Percentiles rank a stretch among this genome's conserved stretches.
These are phyloP conservation scores for Neoboletus magnificus DNA, from an alignment of 768 basidiomycete genomes.

Conservation along the genomic window DNA sequence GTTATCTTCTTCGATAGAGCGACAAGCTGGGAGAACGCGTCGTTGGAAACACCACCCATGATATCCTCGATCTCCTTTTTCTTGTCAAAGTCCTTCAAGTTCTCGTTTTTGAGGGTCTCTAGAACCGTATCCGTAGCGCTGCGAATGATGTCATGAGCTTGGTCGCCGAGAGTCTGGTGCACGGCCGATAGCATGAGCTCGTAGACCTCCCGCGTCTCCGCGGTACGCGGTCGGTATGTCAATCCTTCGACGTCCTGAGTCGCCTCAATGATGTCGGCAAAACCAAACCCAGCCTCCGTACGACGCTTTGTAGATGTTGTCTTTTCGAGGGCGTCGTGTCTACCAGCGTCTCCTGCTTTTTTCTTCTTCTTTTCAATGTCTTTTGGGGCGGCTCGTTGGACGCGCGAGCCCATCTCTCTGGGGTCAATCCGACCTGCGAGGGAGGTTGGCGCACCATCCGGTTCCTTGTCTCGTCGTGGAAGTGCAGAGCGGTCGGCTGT, in stretches of 20 bases:
- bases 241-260: slow-evolving; percentile 93
- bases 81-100: slow-evolving; percentile 94
- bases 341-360: slow-evolving; percentile 55
- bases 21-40: slow-evolving; percentile 79
- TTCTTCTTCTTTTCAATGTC: slow-evolving; percentile 94
- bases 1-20: slow-evolving; percentile 91
- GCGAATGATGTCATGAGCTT: slow-evolving; percentile 93
- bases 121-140: slow-evolving; percentile 92
- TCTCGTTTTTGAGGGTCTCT: slow-evolving; percentile 84
- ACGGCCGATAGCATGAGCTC: slow-evolving; percentile 84
- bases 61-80: slow-evolving; percentile 87
- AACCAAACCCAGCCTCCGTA: slow-evolving; percentile 68
- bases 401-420: slow-evolving; percentile 91
- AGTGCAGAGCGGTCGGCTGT: slow-evolving; percentile 83
- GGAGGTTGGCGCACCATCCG: slow-evolving; percentile 93
- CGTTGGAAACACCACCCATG: slow-evolving; percentile 62
- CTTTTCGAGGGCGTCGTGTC: slow-evolving; percentile 56
- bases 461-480: slow-evolving; percentile 89
- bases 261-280: slow-evolving; percentile 90
- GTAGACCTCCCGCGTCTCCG: slow-evolving; percentile 93
- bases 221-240: slow-evolving; percentile 87
- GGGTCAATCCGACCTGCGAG: slow-evolving; percentile 88
- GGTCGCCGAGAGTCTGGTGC: slow-evolving; percentile 84
- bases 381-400: slow-evolving; percentile 76
- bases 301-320: slow-evolving; percentile 53